These are phyloP conservation scores for Phallus indusiatus DNA, from an alignment of 768 basidiomycete species.

Conservation along the genomic window DNA sequence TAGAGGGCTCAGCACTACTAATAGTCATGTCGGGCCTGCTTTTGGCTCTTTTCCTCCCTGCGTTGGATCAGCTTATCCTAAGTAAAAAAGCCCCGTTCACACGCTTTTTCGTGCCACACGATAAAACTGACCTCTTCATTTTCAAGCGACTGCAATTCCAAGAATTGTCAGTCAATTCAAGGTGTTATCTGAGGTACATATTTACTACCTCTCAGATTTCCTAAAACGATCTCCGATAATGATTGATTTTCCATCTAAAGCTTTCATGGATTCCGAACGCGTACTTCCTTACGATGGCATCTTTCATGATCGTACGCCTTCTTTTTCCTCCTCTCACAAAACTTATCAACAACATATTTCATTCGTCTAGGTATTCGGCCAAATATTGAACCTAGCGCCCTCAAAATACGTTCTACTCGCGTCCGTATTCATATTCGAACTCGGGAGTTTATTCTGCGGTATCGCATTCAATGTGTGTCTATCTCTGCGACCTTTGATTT, in stretches of 20 bases:
- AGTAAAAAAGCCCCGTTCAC: background rate
- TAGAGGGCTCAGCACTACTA: background rate
- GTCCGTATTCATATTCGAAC: conserved; percentile 11
- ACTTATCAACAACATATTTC: background rate
- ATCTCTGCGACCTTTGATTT: too few species aligned
- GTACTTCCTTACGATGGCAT: conserved; percentile 20
- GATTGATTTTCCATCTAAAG: background rate
- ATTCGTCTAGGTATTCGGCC: conserved; percentile 16
- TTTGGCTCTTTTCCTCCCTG: conserved; percentile 1
- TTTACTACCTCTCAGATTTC: background rate
- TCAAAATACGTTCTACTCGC: conserved; percentile 23
- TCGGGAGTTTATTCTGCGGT: conserved; percentile 14
- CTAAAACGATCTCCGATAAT: background rate
- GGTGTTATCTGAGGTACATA: conserved; percentile 17
- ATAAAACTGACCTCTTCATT: background rate
- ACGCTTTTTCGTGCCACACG: background rate
- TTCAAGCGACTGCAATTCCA: conserved; percentile 19
- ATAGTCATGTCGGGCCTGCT: background rate
- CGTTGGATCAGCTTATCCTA: conserved; percentile 5
- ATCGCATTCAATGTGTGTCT: conserved; percentile 9
- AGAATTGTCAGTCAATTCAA: conserved; percentile 23
- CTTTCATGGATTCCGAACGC: conserved; percentile 8
- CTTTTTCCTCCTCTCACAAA: background rate
- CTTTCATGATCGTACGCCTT: conserved; percentile 17
- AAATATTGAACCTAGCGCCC: conserved; percentile 21